phyloP scores from a whole-genome alignment of 2,329 filamentous ascomycete genomes.

The Trichoderma pleuroti region DNA sequence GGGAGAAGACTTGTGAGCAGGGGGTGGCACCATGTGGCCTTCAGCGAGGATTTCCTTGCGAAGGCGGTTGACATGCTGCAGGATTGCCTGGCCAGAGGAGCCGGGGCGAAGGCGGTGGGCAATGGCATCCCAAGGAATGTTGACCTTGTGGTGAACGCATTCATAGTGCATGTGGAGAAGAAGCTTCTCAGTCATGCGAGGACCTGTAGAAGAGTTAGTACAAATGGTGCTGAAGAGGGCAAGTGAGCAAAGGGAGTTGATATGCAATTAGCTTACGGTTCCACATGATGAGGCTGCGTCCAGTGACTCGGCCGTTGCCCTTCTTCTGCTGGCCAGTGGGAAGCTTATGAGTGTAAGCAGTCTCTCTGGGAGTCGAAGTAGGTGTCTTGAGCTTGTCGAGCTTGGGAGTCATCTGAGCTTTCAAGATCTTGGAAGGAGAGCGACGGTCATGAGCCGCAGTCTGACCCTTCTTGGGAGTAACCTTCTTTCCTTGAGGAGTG shows the following conservation, averaged over 20 bases:
- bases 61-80: slow-evolving; percentile 37
- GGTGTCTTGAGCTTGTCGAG: not conserved
- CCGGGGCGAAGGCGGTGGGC: slow-evolving; percentile 42
- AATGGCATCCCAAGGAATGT: slow-evolving; percentile 39
- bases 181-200: slow-evolving; percentile 46
- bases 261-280: slow-evolving; percentile 35
- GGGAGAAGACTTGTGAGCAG: slow-evolving; percentile 27
- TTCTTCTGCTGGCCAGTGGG: slow-evolving; percentile 28
- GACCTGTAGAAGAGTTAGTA: slow-evolving; percentile 31
- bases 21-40: slow-evolving; percentile 42
- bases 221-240: not conserved
- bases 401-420: slow-evolving; percentile 1
- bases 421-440: slow-evolving; percentile 19
- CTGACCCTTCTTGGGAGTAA: slow-evolving; percentile 24
- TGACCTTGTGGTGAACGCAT: slow-evolving; percentile 30
- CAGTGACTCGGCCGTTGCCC: slow-evolving; percentile 31
- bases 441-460: slow-evolving; percentile 15
- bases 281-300: slow-evolving; percentile 42
- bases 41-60: slow-evolving; percentile 35
- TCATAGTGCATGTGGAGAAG: slow-evolving; percentile 42
- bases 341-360: slow-evolving; percentile 26
- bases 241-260: not conserved
- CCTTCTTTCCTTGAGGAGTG: slow-evolving; percentile 20
- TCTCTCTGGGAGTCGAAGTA: slow-evolving; percentile 17
- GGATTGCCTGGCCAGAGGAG: slow-evolving; percentile 37